Evolutionary conservation across 2,329 filamentous ascomycete genomes (phyloP).

Genomic region (Nigrospora osmanthi): DNA sequence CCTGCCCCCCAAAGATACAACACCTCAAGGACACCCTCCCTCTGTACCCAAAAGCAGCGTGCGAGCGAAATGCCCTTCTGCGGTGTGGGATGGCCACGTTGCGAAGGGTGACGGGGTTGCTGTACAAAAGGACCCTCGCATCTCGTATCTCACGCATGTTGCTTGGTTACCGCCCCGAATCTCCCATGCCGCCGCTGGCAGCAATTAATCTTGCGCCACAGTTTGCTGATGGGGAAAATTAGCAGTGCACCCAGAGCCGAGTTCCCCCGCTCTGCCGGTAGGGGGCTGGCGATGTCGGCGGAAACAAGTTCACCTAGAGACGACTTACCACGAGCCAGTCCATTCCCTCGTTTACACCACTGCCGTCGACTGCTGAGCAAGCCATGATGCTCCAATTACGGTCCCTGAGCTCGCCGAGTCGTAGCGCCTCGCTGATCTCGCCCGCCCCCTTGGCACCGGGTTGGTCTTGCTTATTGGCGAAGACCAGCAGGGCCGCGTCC

Average conservation of each 20-base stretch:
- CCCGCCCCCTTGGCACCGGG: slow-evolving; percentile 93
- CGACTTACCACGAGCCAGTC: slow-evolving; percentile 85
- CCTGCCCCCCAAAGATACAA: too few species aligned
- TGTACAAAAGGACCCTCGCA: too few species aligned
- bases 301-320: not conserved
- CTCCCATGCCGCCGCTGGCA: too few species aligned
- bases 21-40: too few species aligned
- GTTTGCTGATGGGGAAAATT: not conserved
- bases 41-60: too few species aligned
- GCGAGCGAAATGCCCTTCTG: too few species aligned
- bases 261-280: not conserved
- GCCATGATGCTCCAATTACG: slow-evolving; percentile 99
- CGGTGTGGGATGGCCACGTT: too few species aligned
- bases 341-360: slow-evolving; percentile 95
- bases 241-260: not conserved
- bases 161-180: too few species aligned
- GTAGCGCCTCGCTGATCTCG: slow-evolving; percentile 90
- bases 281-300: too few species aligned
- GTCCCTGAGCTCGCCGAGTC: slow-evolving; percentile 84
- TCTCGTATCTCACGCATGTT: too few species aligned
- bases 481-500: slow-evolving; percentile 92
- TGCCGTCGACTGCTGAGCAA: slow-evolving; percentile 91
- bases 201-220: not conserved
- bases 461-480: slow-evolving; percentile 99
- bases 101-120: too few species aligned